Conservation (phyloP, 805 yeast species). For the Candida vaughaniae region DNA sequence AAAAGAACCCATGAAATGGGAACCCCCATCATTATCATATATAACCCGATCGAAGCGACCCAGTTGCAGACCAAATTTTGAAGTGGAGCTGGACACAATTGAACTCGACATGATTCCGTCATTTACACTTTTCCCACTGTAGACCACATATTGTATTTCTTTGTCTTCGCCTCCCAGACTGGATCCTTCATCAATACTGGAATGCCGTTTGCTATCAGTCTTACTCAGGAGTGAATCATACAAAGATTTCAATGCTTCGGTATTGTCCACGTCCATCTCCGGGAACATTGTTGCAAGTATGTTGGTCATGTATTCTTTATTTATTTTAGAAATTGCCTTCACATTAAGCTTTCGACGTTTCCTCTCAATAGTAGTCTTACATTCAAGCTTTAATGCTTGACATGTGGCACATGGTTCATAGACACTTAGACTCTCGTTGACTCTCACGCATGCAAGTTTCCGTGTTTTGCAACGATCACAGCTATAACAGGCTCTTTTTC, state of each 20-base stretch:
- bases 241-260: constrained; percentile 1
- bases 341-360: constrained; percentile 6
- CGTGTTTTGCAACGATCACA: constrained; percentile 12
- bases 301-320: constrained; percentile 6
- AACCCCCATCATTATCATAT: constrained; percentile 11
- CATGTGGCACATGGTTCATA: constrained; percentile 10
- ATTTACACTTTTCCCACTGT: constrained; percentile 10
- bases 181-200: background rate
- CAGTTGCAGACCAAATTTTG: constrained; percentile 5
- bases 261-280: constrained; percentile 6
- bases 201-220: too few species aligned
- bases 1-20: constrained; percentile 13
- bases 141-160: constrained; percentile 5
- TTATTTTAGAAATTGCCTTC: background rate
- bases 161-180: background rate
- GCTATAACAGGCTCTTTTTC: constrained; percentile 8
- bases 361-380: constrained; percentile 9
- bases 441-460: constrained; percentile 8
- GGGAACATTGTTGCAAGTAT: constrained; percentile 6
- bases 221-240: too few species aligned
- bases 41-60: constrained; percentile 10
- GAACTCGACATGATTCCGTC: constrained; percentile 1
- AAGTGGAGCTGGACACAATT: background rate
- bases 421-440: constrained; percentile 3
- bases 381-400: constrained; percentile 4